Percentiles rank a stretch among this genome's conserved stretches.
phyloP scores from a whole-genome alignment of 1,284 basidiomycete genomes.

The Malassezia yamatoensis region DNA sequence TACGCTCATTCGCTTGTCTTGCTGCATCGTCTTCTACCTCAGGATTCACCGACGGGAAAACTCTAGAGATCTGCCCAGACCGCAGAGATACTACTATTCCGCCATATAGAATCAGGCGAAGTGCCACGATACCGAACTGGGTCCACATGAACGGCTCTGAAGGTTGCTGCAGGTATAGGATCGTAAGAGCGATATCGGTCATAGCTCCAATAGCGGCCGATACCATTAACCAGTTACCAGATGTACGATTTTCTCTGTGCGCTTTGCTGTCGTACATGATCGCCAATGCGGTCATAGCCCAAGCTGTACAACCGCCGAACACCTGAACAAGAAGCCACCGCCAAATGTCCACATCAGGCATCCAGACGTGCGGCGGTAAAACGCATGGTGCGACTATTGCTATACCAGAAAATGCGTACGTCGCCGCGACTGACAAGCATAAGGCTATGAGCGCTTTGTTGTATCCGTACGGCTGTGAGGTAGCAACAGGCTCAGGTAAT shows the following conservation, averaged over 20 bases:
- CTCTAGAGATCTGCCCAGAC: neutral
- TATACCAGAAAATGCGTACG: slow-evolving; percentile 31
- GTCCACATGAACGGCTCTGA: slow-evolving; percentile 17
- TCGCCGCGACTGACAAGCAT: slow-evolving; percentile 21
- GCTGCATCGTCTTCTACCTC: slow-evolving; percentile 19
- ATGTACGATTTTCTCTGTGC: no score
- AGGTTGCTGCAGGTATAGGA: slow-evolving; percentile 18
- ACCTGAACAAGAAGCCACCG: slow-evolving; percentile 29
- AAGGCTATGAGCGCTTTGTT: neutral
- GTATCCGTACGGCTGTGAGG: slow-evolving; percentile 5
- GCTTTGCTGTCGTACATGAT: slow-evolving; percentile 25
- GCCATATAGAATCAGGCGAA: neutral
- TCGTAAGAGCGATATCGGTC: slow-evolving; percentile 25
- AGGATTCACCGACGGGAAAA: slow-evolving; percentile 10
- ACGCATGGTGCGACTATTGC: slow-evolving; percentile 38
- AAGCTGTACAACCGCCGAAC: slow-evolving; percentile 31
- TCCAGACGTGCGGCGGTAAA: slow-evolving; percentile 35
- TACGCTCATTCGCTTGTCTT: slow-evolving; percentile 29
- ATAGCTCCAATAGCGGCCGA: slow-evolving; percentile 11
- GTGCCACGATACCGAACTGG: neutral
- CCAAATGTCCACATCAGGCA: slow-evolving; percentile 30
- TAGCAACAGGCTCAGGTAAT: slow-evolving; percentile 9
- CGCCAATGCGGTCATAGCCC: slow-evolving; percentile 30
- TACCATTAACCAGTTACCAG: slow-evolving; percentile 4
- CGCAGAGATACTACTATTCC: neutral